Conservation (phyloP, 192 early-diverging fungal genomes). For the Backusella tuberculispora region DNA sequence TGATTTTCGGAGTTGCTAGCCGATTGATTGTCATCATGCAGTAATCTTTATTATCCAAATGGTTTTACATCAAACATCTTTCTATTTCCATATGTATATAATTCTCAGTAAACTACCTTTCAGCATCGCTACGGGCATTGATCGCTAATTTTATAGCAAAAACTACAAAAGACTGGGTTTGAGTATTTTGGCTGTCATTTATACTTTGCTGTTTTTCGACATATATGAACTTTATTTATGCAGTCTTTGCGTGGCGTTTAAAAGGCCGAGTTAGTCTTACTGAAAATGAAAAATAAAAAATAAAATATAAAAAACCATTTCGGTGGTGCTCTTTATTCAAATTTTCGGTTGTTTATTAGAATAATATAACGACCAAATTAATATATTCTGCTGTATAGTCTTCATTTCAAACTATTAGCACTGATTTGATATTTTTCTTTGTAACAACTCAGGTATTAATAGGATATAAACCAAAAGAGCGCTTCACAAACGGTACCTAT, state of each 20-base stretch:
- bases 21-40: constrained; percentile 75
- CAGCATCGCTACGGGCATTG: constrained; percentile 68
- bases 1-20: constrained; percentile 67
- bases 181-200: constrained; percentile 54
- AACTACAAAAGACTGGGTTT: constrained; percentile 43
- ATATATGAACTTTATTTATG: constrained; percentile 68
- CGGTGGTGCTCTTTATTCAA: constrained; percentile 54
- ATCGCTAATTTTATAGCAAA: constrained; percentile 62
- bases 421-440: constrained; percentile 45
- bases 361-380: constrained; percentile 58
- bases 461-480: constrained; percentile 40
- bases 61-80: constrained; percentile 70
- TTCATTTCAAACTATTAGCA: constrained; percentile 33
- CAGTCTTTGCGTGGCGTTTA: constrained; percentile 54
- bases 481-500: constrained; percentile 59
- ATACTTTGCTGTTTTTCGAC: constrained; percentile 67
- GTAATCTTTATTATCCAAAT: constrained; percentile 73
- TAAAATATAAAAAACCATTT: constrained; percentile 58
- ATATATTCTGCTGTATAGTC: constrained; percentile 53
- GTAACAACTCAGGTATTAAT: constrained; percentile 29
- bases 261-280: constrained; percentile 31
- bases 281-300: constrained; percentile 19
- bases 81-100: constrained; percentile 70
- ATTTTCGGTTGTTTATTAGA: constrained; percentile 61
- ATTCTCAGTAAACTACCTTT: constrained; percentile 65